Evolutionary conservation across 2,329 filamentous ascomycete species (phyloP), one percentile per base, ranked within the genome.

Genomic region (Cladophialophora exuberans): DNA sequence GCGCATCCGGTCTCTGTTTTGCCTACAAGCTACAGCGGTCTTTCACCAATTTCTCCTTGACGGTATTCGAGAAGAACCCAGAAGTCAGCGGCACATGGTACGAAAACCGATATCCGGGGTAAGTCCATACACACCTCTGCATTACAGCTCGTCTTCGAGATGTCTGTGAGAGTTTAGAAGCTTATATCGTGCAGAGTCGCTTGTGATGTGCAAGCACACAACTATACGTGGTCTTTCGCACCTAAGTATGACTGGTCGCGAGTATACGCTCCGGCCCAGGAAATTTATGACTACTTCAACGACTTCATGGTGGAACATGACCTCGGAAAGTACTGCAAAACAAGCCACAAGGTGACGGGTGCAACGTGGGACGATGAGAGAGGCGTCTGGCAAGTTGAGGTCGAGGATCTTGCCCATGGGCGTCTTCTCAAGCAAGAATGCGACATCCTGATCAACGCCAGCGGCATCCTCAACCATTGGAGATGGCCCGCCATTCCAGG

Each of bases 181-280:
- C 46, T 49, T 10, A 39, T 18, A 4, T 26, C 3, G 3, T 20
- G 7, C 22, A 47, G 52, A 43, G 30, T 30, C 22, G 52, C 52
- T 7, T 55, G 52, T 23, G 52, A 55, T 35, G 52, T 59, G 10
- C 56, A 31, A n/a, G 31, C 85, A 1, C 85, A 87, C 66, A 84
- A 85, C 18, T 90, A 90, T 62, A 86, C 89, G 64, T 81, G 80
- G 4, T 83, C 82, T 0, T 89, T 88, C 66, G 75, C 77, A 4
- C 85, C 86, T 1, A 89, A 89, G 53, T 81, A 78, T 0, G 77
- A 87, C 61, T 90, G 87, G 87, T 79, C 79, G 0, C 83, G 88
- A 62, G 77, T 84, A 54, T 90, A 87, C 64, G 81, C 86, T 0
- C 81, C 82, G 35, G 86, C 86, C 0, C 66, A 72, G 3, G 87